Base-by-base conservation (phyloP, 2,329 filamentous ascomycete genomes). In the Aspergillus intermedius region DNA sequence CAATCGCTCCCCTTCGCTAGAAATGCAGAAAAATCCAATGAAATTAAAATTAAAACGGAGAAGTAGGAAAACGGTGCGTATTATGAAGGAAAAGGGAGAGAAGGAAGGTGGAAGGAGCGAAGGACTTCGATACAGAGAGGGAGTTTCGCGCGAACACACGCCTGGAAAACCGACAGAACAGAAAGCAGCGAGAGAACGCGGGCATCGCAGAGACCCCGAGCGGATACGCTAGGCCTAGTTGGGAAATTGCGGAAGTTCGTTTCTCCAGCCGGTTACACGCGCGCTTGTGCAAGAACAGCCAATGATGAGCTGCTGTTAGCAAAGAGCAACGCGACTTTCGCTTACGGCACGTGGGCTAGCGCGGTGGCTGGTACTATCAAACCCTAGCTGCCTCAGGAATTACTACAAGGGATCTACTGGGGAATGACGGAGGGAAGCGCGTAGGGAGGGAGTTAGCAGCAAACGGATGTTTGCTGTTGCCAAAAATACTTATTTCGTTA, bases 131-230 rank as follows among this genome's bases (percentile, higher is more conserved):
- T 47, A 51, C 35, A 48, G 49, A 54, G 50, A 58, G 55, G 53
- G 52, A 53, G 45, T 55, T 60, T 57, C 59, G 59, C 59, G 62
- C 59, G 58, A 60, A 63, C 51, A 58, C 58, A 62, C 57, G 56
- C 59, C 57, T 56, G 53, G 56, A 54, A 58, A 55, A 30, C 49
- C 56, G 56, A 57, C 58, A 52, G 52, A 60, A 52, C 54, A 62
- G 57, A 62, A 54, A 58, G 52, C 52, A 54, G 53, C 48, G 54
- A 48, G 45, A 54, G 49, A 56, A 66, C 64, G 65, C 65, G 65
- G 65, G 65, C 59, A 65, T 65, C 61, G 57, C 62, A 65, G 48
- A 67, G 66, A 69, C 66, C 65, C 66, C 65, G 63, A 68, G 66
- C 40, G 48, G 23, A 54, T 45, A 58, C 55, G 51, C 67, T 69